phyloP scores from a whole-genome alignment of 148 eudicot genomes.

The Diospyros lotus region DNA sequence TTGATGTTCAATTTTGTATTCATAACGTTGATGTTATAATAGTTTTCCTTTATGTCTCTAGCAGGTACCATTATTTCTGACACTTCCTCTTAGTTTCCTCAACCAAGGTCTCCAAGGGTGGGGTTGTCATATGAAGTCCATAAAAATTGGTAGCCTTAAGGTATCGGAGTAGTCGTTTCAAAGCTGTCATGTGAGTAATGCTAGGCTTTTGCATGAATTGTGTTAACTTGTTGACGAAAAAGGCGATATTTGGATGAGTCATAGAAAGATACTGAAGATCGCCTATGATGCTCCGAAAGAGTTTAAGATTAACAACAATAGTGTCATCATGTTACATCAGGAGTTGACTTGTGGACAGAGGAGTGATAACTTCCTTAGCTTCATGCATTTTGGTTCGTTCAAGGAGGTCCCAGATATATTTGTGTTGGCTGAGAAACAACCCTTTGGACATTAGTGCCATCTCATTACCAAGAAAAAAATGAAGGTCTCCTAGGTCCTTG shows the following conservation, averaged over 20 bases:
- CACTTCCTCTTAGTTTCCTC: no score
- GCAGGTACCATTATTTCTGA: no score
- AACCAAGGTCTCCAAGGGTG: no score
- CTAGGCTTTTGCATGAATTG: not conserved
- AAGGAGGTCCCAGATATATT: not conserved
- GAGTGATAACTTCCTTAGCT: not conserved
- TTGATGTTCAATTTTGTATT: no score
- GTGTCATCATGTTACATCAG: not conserved
- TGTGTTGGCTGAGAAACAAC: not conserved
- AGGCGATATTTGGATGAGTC: not conserved
- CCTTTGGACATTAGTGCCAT: not conserved
- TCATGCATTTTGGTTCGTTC: not conserved
- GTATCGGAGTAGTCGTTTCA: not conserved
- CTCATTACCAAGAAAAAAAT: not conserved
- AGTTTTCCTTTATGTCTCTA: no score
- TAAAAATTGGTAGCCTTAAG: not conserved
- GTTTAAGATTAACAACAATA: not conserved
- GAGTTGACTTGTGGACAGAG: not conserved
- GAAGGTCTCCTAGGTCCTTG: not conserved
- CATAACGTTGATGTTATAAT: no score
- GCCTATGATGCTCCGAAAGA: no score
- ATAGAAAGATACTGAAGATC: not conserved
- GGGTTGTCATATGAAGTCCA: not conserved
- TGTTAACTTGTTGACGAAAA: not conserved
- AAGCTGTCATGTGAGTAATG: not conserved